phyloP scores from a whole-genome alignment of 2,329 filamentous ascomycete species.

The Cordyceps javanica region DNA sequence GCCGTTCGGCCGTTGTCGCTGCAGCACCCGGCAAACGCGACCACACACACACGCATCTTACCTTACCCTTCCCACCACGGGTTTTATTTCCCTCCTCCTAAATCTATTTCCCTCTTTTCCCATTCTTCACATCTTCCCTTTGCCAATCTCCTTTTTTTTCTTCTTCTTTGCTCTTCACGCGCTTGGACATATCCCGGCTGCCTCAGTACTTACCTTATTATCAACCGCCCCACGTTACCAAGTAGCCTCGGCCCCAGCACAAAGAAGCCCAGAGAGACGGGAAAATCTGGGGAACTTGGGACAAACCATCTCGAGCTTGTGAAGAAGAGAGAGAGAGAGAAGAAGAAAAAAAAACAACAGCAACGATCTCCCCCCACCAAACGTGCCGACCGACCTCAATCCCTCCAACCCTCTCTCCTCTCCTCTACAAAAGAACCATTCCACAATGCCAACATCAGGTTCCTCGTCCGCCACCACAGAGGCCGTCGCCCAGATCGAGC shows the following conservation, averaged over 20 bases:
- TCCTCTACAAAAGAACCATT: not conserved
- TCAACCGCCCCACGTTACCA: not conserved
- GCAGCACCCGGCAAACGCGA: not conserved
- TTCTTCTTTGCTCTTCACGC: not conserved
- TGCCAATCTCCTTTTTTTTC: not conserved
- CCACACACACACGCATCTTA: constrained; percentile 3
- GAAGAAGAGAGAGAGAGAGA: too few species aligned
- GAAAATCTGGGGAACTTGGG: not conserved
- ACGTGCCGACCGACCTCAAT: not conserved
- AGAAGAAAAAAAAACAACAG: too few species aligned
- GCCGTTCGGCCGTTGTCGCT: not conserved
- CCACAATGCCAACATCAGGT: constrained; percentile 18
- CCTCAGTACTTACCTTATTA: too few species aligned
- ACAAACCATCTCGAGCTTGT: not conserved
- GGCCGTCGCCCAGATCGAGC: constrained; percentile 37
- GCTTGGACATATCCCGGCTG: not conserved
- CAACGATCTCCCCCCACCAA: not conserved
- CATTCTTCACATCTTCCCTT: not conserved
- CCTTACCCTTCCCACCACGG: constrained; percentile 10
- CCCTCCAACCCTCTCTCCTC: not conserved
- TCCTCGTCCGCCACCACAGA: constrained; percentile 16
- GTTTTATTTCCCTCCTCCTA: constrained; percentile 1
- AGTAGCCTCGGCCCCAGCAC: not conserved
- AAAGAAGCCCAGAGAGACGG: not conserved
- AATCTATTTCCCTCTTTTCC: not conserved